Evolutionary conservation across 228 moss, liverwort and hornwort species (phyloP).

Genomic region (Sphagnum magellanicum): DNA sequence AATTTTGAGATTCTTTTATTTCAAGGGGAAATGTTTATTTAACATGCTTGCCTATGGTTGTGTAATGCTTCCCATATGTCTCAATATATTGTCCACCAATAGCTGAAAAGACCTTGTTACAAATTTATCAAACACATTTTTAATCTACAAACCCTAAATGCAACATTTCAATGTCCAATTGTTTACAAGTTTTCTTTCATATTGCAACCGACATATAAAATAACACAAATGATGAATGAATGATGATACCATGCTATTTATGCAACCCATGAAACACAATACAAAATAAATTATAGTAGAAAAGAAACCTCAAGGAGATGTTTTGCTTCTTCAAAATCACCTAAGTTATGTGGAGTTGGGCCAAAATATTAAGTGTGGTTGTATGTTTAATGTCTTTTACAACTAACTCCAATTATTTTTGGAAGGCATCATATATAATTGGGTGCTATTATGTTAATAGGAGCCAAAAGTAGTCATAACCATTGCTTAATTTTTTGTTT

Average conservation of each 20-base stretch:
- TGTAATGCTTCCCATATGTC: slow-evolving; percentile 40
- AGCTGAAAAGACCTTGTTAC: slow-evolving; percentile 21
- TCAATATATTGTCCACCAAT: slow-evolving; percentile 32
- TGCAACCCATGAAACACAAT: too few relatives aligned
- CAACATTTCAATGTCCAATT: neutral
- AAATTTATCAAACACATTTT: slow-evolving; percentile 17
- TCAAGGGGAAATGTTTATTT: slow-evolving; percentile 26
- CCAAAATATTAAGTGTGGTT: too few relatives aligned
- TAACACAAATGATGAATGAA: neutral
- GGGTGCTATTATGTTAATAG: too few relatives aligned
- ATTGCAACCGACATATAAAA: neutral
- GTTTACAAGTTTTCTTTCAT: neutral
- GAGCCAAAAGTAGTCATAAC: too few relatives aligned
- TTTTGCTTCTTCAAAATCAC: too few relatives aligned
- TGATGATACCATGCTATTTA: neutral
- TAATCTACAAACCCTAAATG: slow-evolving; percentile 19
- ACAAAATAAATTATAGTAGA: too few relatives aligned
- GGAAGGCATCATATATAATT: too few relatives aligned
- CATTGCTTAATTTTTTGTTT: too few relatives aligned
- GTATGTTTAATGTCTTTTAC: too few relatives aligned
- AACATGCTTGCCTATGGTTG: slow-evolving; percentile 29
- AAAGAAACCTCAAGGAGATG: too few relatives aligned
- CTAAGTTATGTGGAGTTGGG: too few relatives aligned
- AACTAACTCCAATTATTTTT: too few relatives aligned
- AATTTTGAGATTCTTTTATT: slow-evolving; percentile 25